Evolutionary conservation across 2,329 filamentous ascomycete species (phyloP).

Genomic region (Elsinoe fawcettii): DNA sequence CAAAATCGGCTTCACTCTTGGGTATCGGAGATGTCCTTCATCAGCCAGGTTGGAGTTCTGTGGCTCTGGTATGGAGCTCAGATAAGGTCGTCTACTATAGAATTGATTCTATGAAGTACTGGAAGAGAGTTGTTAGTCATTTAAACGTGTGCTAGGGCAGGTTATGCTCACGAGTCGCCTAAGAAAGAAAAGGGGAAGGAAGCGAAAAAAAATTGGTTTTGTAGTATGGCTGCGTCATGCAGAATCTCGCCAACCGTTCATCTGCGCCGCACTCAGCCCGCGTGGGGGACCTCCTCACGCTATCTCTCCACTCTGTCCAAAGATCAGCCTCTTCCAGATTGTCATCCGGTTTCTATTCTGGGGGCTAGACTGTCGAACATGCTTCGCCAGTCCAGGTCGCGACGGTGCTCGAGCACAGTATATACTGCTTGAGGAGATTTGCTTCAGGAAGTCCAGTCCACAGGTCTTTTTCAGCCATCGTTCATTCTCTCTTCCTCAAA

Average conservation of each 20-base stretch:
- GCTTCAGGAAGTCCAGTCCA: too few relatives aligned
- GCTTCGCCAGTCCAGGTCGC: background rate
- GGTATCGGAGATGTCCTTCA: conserved; percentile 76
- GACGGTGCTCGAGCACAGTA: background rate
- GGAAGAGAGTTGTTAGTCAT: background rate
- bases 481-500: background rate
- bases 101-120: conserved; percentile 70
- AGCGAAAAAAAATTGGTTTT: conserved; percentile 14
- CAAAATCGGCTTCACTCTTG: conserved; percentile 64
- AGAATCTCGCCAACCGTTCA: background rate
- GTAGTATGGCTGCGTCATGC: conserved; percentile 1
- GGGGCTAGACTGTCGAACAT: background rate
- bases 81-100: conserved; percentile 93
- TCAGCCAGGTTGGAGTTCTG: conserved; percentile 92
- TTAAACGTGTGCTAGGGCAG: background rate
- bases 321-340: background rate
- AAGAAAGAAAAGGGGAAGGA: conserved; percentile 17
- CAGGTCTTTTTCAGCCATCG: too few relatives aligned
- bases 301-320: background rate
- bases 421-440: background rate
- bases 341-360: background rate
- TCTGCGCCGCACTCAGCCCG: background rate
- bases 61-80: conserved; percentile 89
- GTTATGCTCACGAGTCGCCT: conserved; percentile 18
- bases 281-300: too few relatives aligned